A percentile compares a stretch with the other conserved stretches of the same genome.
Conservation (phyloP, 352 stramenopile species). For the Phytophthora syringae region DNA sequence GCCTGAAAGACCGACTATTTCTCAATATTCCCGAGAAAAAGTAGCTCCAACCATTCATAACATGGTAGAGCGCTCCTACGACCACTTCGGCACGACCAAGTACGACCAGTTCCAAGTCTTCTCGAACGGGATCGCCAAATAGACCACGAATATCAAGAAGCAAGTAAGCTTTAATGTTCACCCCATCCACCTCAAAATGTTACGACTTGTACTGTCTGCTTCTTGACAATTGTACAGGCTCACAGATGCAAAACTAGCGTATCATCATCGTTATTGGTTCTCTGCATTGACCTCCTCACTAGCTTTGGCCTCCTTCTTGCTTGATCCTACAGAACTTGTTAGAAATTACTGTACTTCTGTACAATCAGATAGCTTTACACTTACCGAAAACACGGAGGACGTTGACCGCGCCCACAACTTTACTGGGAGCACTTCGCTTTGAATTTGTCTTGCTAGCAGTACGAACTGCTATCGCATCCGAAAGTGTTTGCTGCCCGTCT, state of each 20-base stretch:
- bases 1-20: slow-evolving; percentile 73
- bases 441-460: slow-evolving; percentile 11
- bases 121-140: slow-evolving; percentile 92
- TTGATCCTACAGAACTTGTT: background rate
- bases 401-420: slow-evolving; percentile 3
- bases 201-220: no score
- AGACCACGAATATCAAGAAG: no score
- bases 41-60: slow-evolving; percentile 76
- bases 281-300: background rate
- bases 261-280: no score
- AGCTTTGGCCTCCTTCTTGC: slow-evolving; percentile 1
- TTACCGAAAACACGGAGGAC: slow-evolving; percentile 15
- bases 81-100: slow-evolving; percentile 96
- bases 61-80: slow-evolving; percentile 95
- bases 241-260: no score
- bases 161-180: no score
- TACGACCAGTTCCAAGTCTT: slow-evolving; percentile 96
- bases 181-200: no score
- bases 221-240: no score
- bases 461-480: slow-evolving; percentile 17
- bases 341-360: background rate
- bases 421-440: slow-evolving; percentile 12
- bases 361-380: background rate
- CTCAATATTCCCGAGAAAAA: slow-evolving; percentile 71
- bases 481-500: slow-evolving; percentile 26